Evolutionary conservation across 2,329 filamentous ascomycete species (phyloP).

Genomic region (Aspergillus brunneoviolaceus): DNA sequence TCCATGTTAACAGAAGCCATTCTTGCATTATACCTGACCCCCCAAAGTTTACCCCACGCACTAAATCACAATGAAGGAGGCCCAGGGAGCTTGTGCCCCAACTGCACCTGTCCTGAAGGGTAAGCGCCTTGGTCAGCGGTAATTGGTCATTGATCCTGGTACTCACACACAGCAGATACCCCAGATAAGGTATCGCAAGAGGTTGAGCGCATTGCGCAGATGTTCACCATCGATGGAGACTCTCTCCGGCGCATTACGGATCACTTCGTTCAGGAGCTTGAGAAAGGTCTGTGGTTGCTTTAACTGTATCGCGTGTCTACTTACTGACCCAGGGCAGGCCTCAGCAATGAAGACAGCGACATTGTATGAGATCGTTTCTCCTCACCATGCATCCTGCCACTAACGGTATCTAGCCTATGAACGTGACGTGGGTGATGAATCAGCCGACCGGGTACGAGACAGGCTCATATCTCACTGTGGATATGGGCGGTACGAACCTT

Average conservation of each 20-base stretch:
- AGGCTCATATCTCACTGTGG: slow-evolving; percentile 76
- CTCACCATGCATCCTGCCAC: background rate
- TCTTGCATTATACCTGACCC: background rate
- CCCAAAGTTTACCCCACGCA: background rate
- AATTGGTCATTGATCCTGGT: background rate
- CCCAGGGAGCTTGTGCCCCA: background rate
- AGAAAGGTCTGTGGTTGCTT: slow-evolving; percentile 40
- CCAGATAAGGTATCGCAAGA: background rate
- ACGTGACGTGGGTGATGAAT: slow-evolving; percentile 84
- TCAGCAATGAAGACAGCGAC: background rate
- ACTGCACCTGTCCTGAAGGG: background rate
- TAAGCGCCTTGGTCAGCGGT: background rate
- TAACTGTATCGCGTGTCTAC: background rate
- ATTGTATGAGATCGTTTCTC: background rate
- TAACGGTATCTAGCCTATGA: slow-evolving; percentile 63
- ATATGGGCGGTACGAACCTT: slow-evolving; percentile 89
- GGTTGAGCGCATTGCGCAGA: background rate
- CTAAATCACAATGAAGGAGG: background rate
- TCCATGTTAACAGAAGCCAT: background rate
- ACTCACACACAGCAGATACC: background rate
- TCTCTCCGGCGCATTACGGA: slow-evolving; percentile 84
- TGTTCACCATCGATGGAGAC: slow-evolving; percentile 69
- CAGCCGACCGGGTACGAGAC: slow-evolving; percentile 77
- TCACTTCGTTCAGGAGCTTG: slow-evolving; percentile 78
- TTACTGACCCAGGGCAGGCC: background rate